phyloP scores from a whole-genome alignment of 768 basidiomycete genomes.

The Zangia roseola region DNA sequence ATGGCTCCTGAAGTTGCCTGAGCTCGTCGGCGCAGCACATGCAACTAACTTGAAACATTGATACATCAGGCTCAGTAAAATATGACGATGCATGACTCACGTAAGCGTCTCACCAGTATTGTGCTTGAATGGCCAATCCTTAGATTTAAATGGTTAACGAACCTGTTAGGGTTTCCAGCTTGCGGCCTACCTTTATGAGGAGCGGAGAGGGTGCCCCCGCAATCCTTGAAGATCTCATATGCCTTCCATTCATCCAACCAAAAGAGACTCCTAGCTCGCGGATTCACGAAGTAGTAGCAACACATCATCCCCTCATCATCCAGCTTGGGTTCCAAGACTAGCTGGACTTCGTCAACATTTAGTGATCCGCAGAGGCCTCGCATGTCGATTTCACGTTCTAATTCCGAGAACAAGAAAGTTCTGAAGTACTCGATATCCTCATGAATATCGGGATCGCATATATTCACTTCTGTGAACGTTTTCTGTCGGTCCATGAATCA shows the following conservation, averaged over 20 bases:
- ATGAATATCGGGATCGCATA: conserved; percentile 38
- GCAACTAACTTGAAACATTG: not conserved
- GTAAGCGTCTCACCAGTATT: conserved; percentile 34
- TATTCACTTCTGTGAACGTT: conserved; percentile 54
- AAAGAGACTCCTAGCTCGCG: conserved; percentile 46
- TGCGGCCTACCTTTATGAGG: conserved; percentile 26
- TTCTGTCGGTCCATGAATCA: conserved; percentile 37
- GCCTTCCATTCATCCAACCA: conserved; percentile 49
- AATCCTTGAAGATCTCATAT: conserved; percentile 28
- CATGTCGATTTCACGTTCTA: conserved; percentile 16
- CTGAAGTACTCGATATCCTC: conserved; percentile 37
- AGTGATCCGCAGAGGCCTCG: conserved; percentile 23
- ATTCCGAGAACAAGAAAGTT: conserved; percentile 11
- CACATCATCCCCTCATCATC: conserved; percentile 20
- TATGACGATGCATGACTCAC: conserved; percentile 4
- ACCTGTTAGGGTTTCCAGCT: not conserved
- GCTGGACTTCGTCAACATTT: conserved; percentile 34
- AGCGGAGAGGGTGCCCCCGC: conserved; percentile 15
- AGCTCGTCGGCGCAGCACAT: not conserved
- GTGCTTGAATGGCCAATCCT: conserved; percentile 36
- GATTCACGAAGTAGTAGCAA: conserved; percentile 55
- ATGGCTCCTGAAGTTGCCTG: conserved; percentile 31
- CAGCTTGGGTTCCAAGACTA: conserved; percentile 44
- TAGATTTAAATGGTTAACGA: not conserved
- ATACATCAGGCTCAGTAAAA: conserved; percentile 5